Evolutionary conservation across 2,329 filamentous ascomycete species (phyloP).

Genomic region (Fusarium sp.): DNA sequence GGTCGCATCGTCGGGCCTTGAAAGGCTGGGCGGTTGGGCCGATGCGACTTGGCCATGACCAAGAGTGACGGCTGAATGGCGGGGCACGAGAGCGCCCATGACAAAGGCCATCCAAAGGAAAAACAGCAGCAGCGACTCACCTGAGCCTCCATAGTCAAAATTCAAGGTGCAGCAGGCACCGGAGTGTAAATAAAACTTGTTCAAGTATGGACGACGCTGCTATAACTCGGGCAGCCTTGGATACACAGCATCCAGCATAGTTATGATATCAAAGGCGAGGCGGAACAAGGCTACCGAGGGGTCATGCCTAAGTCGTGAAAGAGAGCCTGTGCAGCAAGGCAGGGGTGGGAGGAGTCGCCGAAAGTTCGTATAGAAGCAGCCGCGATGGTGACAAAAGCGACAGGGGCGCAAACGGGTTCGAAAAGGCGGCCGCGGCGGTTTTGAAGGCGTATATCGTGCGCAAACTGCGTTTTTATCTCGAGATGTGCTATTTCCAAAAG

Average conservation of each 20-base stretch:
- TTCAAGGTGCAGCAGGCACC: slow-evolving; percentile 32
- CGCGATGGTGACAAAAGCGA: neutral
- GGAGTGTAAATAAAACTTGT: slow-evolving; percentile 3
- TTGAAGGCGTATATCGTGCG: slow-evolving; percentile 34
- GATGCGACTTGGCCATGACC: slow-evolving; percentile 35
- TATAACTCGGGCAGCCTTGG: slow-evolving; percentile 58
- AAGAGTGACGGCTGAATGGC: slow-evolving; percentile 42
- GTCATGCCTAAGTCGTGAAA: slow-evolving; percentile 52
- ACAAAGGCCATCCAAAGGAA: slow-evolving; percentile 18
- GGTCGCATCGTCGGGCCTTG: slow-evolving; percentile 21
- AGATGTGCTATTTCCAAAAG: slow-evolving; percentile 52
- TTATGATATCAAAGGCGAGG: slow-evolving; percentile 49
- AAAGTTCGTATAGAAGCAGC: slow-evolving; percentile 15
- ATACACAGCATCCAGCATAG: slow-evolving; percentile 57
- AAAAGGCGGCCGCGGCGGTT: slow-evolving; percentile 28
- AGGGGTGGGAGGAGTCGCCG: slow-evolving; percentile 17
- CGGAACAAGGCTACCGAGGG: slow-evolving; percentile 55
- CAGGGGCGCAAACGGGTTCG: slow-evolving; percentile 6
- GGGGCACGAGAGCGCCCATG: slow-evolving; percentile 46
- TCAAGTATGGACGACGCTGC: slow-evolving; percentile 51
- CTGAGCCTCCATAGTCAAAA: slow-evolving; percentile 61
- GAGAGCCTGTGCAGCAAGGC: slow-evolving; percentile 26
- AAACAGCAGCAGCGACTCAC: slow-evolving; percentile 48
- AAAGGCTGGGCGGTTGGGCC: slow-evolving; percentile 33
- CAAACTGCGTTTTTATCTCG: slow-evolving; percentile 52